Conservation (phyloP, 352 stramenopile genomes). For the Globisporangium cylindrosporum region DNA sequence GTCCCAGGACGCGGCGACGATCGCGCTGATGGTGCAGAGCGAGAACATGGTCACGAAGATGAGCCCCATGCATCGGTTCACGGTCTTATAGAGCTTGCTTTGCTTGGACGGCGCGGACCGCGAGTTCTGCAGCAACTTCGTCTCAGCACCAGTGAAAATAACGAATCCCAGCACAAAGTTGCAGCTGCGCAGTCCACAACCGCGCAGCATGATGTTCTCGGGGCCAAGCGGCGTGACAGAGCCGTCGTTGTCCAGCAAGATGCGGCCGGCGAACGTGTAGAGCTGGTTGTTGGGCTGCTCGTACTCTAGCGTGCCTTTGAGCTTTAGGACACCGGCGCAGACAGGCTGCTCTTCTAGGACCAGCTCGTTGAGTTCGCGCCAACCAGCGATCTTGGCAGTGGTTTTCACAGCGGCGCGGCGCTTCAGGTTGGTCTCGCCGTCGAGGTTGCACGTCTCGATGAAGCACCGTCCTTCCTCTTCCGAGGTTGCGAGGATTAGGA, state of each 20-base stretch:
- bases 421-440: constrained; percentile 95
- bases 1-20: constrained; percentile 48
- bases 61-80: constrained; percentile 67
- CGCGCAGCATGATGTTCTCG: constrained; percentile 84
- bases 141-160: constrained; percentile 90
- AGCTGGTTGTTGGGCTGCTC: constrained; percentile 78
- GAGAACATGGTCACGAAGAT: constrained; percentile 59
- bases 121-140: constrained; percentile 83
- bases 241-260: constrained; percentile 32
- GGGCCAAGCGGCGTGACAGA: constrained; percentile 41
- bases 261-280: constrained; percentile 66
- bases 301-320: constrained; percentile 47
- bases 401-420: constrained; percentile 47
- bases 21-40: constrained; percentile 63
- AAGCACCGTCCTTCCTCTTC: constrained; percentile 84
- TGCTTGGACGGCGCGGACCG: constrained; percentile 63
- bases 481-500: constrained; percentile 66
- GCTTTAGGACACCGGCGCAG: constrained; percentile 20
- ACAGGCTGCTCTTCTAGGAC: constrained; percentile 25
- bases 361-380: constrained; percentile 53
- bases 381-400: constrained; percentile 49
- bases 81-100: constrained; percentile 65
- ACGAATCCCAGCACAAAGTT: constrained; percentile 66
- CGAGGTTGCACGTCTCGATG: constrained; percentile 92
- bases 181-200: constrained; percentile 60